A percentile compares a stretch with the other conserved stretches of the same genome.
These are phyloP conservation scores for Nannochloropsis salina DNA, from an alignment of 108 stramenopile species.

Conservation along the genomic window DNA sequence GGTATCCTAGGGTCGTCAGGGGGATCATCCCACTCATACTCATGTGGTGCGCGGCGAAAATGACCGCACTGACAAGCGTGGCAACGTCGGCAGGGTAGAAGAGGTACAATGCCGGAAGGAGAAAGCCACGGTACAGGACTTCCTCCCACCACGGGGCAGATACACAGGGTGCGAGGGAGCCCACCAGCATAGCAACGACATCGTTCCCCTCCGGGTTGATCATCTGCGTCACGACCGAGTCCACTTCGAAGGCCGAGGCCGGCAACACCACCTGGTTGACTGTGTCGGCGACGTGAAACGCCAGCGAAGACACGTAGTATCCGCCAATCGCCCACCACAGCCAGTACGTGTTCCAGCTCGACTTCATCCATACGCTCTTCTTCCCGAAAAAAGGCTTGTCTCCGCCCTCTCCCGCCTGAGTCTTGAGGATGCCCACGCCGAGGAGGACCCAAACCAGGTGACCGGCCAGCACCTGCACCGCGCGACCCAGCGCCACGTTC, in stretches of 20 bases:
- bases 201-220: slow-evolving; percentile 85
- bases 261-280: slow-evolving; percentile 78
- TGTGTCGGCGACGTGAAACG: slow-evolving; percentile 80
- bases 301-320: slow-evolving; percentile 74
- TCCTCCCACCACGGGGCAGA: slow-evolving; percentile 66
- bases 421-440: slow-evolving; percentile 61
- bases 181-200: slow-evolving; percentile 66
- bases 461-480: slow-evolving; percentile 71
- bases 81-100: slow-evolving; percentile 67
- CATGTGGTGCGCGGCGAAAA: slow-evolving; percentile 80
- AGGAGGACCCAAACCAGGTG: slow-evolving; percentile 72
- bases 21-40: slow-evolving; percentile 70
- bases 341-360: slow-evolving; percentile 64
- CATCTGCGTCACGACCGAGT: slow-evolving; percentile 71
- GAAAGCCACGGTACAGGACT: slow-evolving; percentile 76
- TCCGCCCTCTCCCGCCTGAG: slow-evolving; percentile 36
- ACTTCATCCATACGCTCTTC: slow-evolving; percentile 20
- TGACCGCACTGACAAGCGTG: slow-evolving; percentile 64
- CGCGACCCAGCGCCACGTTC: slow-evolving; percentile 67
- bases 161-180: slow-evolving; percentile 83
- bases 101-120: slow-evolving; percentile 36
- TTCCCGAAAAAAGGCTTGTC: slow-evolving; percentile 58
- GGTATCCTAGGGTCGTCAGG: slow-evolving; percentile 72
- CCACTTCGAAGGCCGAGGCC: slow-evolving; percentile 56
- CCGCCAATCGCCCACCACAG: slow-evolving; percentile 88